These are phyloP conservation scores for Tuber microsphaerosporum DNA, from an alignment of 495 filamentous ascomycete species.

Conservation along the genomic window DNA sequence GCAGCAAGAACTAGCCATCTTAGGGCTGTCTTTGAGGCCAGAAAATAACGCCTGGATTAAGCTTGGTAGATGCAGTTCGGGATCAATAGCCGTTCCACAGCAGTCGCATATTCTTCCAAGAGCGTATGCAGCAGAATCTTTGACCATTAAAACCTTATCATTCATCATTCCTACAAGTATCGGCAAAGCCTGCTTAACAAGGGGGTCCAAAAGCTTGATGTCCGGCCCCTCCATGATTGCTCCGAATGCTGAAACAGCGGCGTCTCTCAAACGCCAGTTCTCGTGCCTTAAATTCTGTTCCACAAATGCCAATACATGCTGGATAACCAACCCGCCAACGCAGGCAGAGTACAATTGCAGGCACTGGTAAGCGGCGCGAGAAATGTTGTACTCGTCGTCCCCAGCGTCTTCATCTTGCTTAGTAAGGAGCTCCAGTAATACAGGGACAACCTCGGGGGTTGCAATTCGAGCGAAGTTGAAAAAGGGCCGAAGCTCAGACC, in stretches of 20 bases:
- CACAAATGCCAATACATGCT: conserved; percentile 77
- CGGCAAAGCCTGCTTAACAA: conserved; percentile 87
- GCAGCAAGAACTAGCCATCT: conserved; percentile 97
- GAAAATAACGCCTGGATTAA: conserved; percentile 83
- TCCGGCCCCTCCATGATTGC: conserved; percentile 98
- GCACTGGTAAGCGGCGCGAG: conserved; percentile 92
- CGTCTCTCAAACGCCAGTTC: conserved; percentile 89
- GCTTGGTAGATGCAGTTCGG: conserved; percentile 66
- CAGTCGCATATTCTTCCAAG: conserved; percentile 91
- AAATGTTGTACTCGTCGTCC: conserved; percentile 95
- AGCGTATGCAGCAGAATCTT: conserved; percentile 95
- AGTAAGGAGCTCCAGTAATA: conserved; percentile 78
- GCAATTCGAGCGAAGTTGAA: conserved; percentile 89
- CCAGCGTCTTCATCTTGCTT: conserved; percentile 95
- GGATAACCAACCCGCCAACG: conserved; percentile 70
- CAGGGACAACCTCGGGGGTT: conserved; percentile 83
- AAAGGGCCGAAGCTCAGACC: conserved; percentile 72
- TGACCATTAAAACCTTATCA: conserved; percentile 76
- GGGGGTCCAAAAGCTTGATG: conserved; percentile 73
- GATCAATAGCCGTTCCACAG: conserved; percentile 81
- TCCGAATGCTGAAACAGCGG: conserved; percentile 94
- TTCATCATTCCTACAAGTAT: conserved; percentile 95
- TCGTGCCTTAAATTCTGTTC: conserved; percentile 81
- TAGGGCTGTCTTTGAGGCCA: conserved; percentile 81
- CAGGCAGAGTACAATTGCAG: conserved; percentile 90